These are phyloP conservation scores for Micractinium conductrix DNA, from an alignment of 139 green algal genomes.

Conservation along the genomic window DNA sequence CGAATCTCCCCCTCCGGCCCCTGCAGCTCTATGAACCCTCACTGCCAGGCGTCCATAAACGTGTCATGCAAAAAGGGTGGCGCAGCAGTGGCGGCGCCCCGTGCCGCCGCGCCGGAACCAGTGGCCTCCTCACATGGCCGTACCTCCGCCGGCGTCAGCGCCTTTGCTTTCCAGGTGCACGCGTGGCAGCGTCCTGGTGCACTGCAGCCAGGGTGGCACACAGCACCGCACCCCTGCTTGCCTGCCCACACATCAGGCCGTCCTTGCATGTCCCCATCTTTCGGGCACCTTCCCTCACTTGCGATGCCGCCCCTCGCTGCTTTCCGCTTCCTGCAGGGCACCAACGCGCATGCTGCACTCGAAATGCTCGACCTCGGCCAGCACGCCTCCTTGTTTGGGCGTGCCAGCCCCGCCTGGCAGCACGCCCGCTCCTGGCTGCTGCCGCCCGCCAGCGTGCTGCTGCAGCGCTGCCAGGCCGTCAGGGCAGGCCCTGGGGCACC, in stretches of 20 bases:
- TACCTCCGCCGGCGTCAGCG: conserved; percentile 9
- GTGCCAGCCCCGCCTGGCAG: neutral
- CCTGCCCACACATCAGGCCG: too few species aligned
- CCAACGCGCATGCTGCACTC: conserved; percentile 56
- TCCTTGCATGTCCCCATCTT: too few species aligned
- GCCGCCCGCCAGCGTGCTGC: conserved; percentile 5
- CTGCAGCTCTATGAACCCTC: neutral
- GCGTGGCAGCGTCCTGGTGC: too few species aligned
- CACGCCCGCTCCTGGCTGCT: conserved; percentile 18
- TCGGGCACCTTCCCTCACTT: too few species aligned
- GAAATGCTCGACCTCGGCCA: neutral
- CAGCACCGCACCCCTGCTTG: too few species aligned
- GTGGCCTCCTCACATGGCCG: neutral
- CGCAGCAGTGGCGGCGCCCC: neutral
- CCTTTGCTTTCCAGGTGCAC: conserved; percentile 51
- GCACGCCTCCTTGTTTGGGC: neutral
- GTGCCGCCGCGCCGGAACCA: neutral
- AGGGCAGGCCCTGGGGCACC: neutral
- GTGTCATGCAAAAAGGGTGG: neutral
- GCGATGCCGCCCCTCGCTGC: too few species aligned
- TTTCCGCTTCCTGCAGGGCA: conserved; percentile 48
- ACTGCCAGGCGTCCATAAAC: neutral
- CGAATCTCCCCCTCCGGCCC: neutral
- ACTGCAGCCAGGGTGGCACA: too few species aligned
- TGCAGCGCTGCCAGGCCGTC: neutral